A percentile compares a stretch with the other conserved stretches of the same genome.
Evolutionary conservation across 2,329 filamentous ascomycete genomes (phyloP).

Genomic region (Triangularia verruculosa): DNA sequence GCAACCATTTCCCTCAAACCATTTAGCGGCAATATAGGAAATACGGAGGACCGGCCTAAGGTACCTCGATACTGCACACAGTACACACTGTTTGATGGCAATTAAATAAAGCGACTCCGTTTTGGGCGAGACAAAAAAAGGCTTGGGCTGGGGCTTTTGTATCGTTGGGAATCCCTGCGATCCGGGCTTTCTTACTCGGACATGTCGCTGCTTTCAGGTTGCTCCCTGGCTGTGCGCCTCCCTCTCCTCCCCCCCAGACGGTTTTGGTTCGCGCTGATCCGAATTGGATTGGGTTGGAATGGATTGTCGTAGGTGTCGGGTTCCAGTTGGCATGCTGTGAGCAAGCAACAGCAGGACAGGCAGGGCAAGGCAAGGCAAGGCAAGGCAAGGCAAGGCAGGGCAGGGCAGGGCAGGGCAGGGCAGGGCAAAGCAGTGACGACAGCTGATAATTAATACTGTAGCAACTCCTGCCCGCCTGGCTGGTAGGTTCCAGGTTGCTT

Average conservation of each 20-base stretch:
- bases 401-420: too few relatives aligned
- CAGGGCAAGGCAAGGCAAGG: too few relatives aligned
- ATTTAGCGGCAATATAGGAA: background rate
- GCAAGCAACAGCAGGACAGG: background rate
- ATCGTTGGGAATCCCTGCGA: constrained; percentile 1
- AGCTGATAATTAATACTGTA: too few relatives aligned
- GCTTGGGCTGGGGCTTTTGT: background rate
- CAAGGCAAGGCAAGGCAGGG: too few relatives aligned
- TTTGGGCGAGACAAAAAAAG: background rate
- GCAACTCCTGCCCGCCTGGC: background rate
- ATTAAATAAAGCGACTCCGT: background rate
- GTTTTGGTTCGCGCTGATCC: background rate
- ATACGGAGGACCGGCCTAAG: background rate
- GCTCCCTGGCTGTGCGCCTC: background rate
- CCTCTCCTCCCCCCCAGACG: background rate
- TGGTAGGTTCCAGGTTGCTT: too few relatives aligned
- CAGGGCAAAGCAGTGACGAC: background rate
- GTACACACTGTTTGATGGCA: background rate
- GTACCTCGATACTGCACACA: background rate
- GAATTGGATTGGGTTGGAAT: background rate
- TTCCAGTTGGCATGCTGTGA: background rate
- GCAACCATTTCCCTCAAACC: background rate
- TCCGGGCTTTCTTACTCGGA: constrained; percentile 7
- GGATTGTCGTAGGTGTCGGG: background rate
- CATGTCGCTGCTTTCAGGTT: constrained; percentile 10